A percentile compares a stretch with the other conserved stretches of the same genome.
phyloP scores from a whole-genome alignment of 768 basidiomycete genomes.

The Suillus variegatus region DNA sequence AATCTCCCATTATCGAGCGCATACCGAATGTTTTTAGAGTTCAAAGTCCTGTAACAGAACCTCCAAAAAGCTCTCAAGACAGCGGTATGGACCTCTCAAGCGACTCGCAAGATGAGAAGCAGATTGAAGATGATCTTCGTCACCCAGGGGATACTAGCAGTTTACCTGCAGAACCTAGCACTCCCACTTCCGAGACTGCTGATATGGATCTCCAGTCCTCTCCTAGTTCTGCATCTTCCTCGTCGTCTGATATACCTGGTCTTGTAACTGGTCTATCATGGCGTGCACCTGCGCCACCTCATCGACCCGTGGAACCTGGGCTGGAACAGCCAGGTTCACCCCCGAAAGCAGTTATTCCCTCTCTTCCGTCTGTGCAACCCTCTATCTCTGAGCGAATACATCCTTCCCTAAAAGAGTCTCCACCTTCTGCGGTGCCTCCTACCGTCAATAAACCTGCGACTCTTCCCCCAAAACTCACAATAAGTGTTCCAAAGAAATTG shows the following conservation, averaged over 20 bases:
- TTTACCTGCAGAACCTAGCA: conserved; percentile 21
- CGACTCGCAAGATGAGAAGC: conserved; percentile 21
- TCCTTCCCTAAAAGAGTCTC: conserved; percentile 6
- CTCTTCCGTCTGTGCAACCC: not conserved
- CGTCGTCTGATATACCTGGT: conserved; percentile 30
- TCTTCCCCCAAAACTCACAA: conserved; percentile 3
- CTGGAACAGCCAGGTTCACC: conserved; percentile 13
- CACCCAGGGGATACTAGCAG: conserved; percentile 27
- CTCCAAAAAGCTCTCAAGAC: conserved; percentile 8
- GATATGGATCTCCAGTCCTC: conserved; percentile 38
- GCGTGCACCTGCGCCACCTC: conserved; percentile 17
- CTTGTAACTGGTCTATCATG: conserved; percentile 34
- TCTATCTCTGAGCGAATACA: conserved; percentile 17
- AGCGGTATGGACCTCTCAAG: conserved; percentile 14
- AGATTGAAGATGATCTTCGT: conserved; percentile 22
- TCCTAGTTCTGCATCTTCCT: conserved; percentile 27
- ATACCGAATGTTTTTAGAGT: conserved; percentile 9
- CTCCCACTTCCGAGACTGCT: conserved; percentile 34
- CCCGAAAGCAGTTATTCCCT: conserved; percentile 13
- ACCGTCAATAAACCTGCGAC: conserved; percentile 5
- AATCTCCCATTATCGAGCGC: conserved; percentile 16
- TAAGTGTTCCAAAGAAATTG: conserved; percentile 19
- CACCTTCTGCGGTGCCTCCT: conserved; percentile 13
- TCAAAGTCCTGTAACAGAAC: conserved; percentile 12
- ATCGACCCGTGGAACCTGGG: conserved; percentile 25